A percentile compares a stretch with the other conserved stretches of the same genome.
Conservation (phyloP, 805 yeast species). For the Ogataea naganishii region DNA sequence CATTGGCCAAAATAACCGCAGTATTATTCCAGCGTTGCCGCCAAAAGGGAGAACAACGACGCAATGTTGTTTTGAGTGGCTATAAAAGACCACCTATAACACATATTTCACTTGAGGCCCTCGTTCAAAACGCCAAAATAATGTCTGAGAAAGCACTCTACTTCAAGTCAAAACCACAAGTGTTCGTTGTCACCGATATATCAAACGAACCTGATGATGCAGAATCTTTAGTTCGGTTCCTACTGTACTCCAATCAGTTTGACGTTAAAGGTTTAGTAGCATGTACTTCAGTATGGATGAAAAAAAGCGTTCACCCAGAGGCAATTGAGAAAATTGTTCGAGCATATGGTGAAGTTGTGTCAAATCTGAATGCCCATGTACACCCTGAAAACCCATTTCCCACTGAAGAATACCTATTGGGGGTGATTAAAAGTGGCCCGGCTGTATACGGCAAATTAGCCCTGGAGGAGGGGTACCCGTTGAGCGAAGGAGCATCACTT, state of each 20-base stretch:
- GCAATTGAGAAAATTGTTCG: conserved; percentile 19
- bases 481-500: conserved; percentile 16
- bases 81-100: too few species aligned
- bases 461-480: conserved; percentile 3
- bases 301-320: conserved; percentile 17
- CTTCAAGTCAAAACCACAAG: conserved; percentile 13
- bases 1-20: too few species aligned
- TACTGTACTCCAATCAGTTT: conserved; percentile 19
- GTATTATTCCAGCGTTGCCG: conserved; percentile 1
- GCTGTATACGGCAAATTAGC: conserved; percentile 15
- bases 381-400: conserved; percentile 17
- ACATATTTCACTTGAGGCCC: too few species aligned
- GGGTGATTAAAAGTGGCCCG: conserved; percentile 13
- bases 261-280: conserved; percentile 19
- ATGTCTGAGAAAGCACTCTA: too few species aligned
- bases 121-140: too few species aligned
- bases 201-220: conserved; percentile 21
- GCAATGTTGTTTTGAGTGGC: neutral
- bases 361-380: conserved; percentile 15
- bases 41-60: neutral
- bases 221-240: conserved; percentile 17
- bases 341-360: conserved; percentile 17
- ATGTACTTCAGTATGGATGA: conserved; percentile 22
- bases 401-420: conserved; percentile 13
- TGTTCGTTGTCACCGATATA: conserved; percentile 20